These are phyloP conservation scores for Auxenochlorella pyrenoidosa DNA, from an alignment of 139 green algal genomes.

Conservation along the genomic window DNA sequence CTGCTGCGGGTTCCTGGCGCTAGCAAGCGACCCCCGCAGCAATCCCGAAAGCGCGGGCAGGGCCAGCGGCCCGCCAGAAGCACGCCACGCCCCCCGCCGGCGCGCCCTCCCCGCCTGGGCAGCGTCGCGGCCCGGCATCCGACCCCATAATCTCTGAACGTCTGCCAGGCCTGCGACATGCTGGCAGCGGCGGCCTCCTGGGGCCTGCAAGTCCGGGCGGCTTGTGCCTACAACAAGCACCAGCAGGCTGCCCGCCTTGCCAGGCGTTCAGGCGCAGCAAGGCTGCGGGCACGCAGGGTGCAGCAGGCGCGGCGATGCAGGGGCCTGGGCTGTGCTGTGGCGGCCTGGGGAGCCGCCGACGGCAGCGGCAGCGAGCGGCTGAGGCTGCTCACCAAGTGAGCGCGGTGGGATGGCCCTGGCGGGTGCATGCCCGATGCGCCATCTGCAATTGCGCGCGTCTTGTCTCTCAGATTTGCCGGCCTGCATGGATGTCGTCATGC, in stretches of 20 bases:
- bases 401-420: no score
- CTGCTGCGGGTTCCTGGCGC: no score
- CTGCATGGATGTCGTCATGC: no score
- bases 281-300: background rate
- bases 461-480: no score
- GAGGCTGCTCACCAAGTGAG: conserved; percentile 11
- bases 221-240: background rate
- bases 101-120: no score
- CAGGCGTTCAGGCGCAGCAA: background rate
- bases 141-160: background rate
- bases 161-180: background rate
- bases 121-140: background rate
- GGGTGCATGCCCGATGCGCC: no score
- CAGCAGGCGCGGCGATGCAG: background rate
- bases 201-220: background rate
- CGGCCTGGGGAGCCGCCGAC: background rate
- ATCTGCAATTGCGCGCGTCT: no score
- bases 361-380: conserved; percentile 16
- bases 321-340: background rate
- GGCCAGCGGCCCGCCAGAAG: background rate
- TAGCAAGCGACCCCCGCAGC: background rate
- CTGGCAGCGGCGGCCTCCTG: background rate
- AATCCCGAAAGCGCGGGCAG: background rate
- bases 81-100: no score
- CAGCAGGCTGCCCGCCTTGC: background rate